Percentiles rank a stretch among this genome's conserved stretches.
Evolutionary conservation across 2,329 filamentous ascomycete species (phyloP).

Genomic region (Bipolaris cookei): DNA sequence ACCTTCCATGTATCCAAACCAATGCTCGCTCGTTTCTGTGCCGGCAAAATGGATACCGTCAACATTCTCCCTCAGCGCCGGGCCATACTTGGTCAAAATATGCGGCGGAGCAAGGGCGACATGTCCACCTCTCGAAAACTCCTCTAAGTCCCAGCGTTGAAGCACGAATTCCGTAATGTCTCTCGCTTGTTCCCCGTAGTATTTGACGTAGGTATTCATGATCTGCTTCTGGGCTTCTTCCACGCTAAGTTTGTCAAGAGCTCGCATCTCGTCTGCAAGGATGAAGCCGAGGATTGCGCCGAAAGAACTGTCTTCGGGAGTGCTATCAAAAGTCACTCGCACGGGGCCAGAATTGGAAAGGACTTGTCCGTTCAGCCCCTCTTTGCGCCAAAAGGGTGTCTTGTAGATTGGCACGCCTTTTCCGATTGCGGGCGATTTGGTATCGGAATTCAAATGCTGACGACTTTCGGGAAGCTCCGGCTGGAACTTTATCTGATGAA

Average conservation of each 20-base stretch:
- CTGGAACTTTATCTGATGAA: slow-evolving; percentile 55
- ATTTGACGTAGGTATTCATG: slow-evolving; percentile 20
- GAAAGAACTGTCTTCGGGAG: slow-evolving; percentile 21
- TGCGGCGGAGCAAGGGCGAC: slow-evolving; percentile 25
- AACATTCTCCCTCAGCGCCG: slow-evolving; percentile 22
- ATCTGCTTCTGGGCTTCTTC: slow-evolving; percentile 12
- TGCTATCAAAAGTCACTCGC: slow-evolving; percentile 28
- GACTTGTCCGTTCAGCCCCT: slow-evolving; percentile 52
- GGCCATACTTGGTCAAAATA: slow-evolving; percentile 20
- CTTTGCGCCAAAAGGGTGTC: slow-evolving; percentile 56
- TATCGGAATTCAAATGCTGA: slow-evolving; percentile 44
- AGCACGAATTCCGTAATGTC: slow-evolving; percentile 29
- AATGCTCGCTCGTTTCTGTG: slow-evolving; percentile 60
- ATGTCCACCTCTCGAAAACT: slow-evolving; percentile 26
- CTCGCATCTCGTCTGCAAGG: slow-evolving; percentile 28
- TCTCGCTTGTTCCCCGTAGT: slow-evolving; percentile 19
- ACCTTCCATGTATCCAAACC: slow-evolving; percentile 67
- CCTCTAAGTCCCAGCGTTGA: slow-evolving; percentile 33
- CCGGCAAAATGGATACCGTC: slow-evolving; percentile 61
- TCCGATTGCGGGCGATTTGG: slow-evolving; percentile 57
- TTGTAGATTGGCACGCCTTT: slow-evolving; percentile 59
- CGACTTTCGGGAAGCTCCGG: slow-evolving; percentile 56
- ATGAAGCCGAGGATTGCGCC: slow-evolving; percentile 35
- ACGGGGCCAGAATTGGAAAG: slow-evolving; percentile 21
- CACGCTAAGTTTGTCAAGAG: slow-evolving; percentile 12